Conservation (phyloP, 371 early-diverging fungal genomes). For the Nematocida sp. region DNA sequence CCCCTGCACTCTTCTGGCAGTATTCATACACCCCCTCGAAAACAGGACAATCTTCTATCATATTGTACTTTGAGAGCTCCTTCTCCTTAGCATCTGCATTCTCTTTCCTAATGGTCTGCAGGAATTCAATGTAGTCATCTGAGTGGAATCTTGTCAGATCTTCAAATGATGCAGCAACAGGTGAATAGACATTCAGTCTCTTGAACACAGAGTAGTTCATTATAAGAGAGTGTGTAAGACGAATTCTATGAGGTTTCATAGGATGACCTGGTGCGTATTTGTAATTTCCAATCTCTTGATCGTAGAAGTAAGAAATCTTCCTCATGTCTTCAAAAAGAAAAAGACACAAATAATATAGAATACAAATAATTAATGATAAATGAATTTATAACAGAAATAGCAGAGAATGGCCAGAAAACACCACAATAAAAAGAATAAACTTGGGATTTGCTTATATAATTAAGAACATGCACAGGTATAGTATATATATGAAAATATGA, state of each 20-base stretch:
- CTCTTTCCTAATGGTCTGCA: constrained; percentile 85
- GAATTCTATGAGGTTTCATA: constrained; percentile 97
- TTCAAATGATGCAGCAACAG: constrained; percentile 77
- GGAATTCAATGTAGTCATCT: constrained; percentile 95
- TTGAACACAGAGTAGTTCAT: constrained; percentile 87
- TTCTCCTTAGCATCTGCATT: constrained; percentile 77
- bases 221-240: constrained; percentile 92
- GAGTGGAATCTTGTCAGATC: constrained; percentile 97
- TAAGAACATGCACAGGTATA: too few species aligned
- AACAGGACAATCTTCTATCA: constrained; percentile 85
- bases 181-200: constrained; percentile 81
- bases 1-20: constrained; percentile 84
- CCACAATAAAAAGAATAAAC: not conserved
- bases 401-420: not conserved
- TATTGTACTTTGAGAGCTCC: constrained; percentile 78
- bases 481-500: not conserved
- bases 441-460: too few species aligned
- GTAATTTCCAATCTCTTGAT: constrained; percentile 76
- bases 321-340: constrained; percentile 48
- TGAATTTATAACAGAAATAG: not conserved
- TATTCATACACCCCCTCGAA: constrained; percentile 93
- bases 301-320: constrained; percentile 70
- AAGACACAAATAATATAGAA: constrained; percentile 20
- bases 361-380: constrained; percentile 10
- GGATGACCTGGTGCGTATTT: constrained; percentile 81